phyloP scores from a whole-genome alignment of 305 asterid genomes.

The Ilex paraguariensis region DNA sequence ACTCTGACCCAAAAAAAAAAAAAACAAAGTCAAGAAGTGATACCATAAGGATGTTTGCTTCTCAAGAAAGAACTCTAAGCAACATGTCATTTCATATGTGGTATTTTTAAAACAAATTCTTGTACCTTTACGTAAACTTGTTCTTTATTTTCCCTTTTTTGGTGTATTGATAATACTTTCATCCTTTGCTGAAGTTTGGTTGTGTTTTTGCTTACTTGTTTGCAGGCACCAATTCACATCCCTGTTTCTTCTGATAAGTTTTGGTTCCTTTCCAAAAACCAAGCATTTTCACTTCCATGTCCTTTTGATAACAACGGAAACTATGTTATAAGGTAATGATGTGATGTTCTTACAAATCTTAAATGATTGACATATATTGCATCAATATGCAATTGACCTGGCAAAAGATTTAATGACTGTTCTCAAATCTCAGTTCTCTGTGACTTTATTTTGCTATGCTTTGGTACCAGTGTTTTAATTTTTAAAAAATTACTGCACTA shows the following conservation, averaged over 20 bases:
- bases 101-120: too few species aligned
- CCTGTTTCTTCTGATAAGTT: conserved; percentile 93
- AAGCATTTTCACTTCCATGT: conserved; percentile 70
- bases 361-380: background rate
- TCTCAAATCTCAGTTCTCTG: background rate
- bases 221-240: conserved; percentile 87
- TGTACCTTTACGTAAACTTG: too few species aligned
- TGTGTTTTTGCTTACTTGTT: conserved; percentile 10
- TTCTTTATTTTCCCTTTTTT: too few species aligned
- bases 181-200: background rate
- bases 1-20: too few species aligned
- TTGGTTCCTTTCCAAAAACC: conserved; percentile 73
- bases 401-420: background rate
- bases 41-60: too few species aligned
- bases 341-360: background rate
- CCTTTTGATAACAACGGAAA: conserved; percentile 88
- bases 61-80: too few species aligned
- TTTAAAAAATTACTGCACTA: too few species aligned
- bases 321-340: conserved; percentile 81
- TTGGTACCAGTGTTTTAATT: background rate
- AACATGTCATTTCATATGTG: too few species aligned
- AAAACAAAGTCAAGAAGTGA: too few species aligned
- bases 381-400: background rate
- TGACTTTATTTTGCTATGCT: background rate
- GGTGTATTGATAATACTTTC: too few species aligned